A percentile compares a stretch with the other conserved stretches of the same genome.
These are phyloP conservation scores for Aspergillus sp. DNA, from an alignment of 2,329 filamentous ascomycete species.

Conservation along the genomic window DNA sequence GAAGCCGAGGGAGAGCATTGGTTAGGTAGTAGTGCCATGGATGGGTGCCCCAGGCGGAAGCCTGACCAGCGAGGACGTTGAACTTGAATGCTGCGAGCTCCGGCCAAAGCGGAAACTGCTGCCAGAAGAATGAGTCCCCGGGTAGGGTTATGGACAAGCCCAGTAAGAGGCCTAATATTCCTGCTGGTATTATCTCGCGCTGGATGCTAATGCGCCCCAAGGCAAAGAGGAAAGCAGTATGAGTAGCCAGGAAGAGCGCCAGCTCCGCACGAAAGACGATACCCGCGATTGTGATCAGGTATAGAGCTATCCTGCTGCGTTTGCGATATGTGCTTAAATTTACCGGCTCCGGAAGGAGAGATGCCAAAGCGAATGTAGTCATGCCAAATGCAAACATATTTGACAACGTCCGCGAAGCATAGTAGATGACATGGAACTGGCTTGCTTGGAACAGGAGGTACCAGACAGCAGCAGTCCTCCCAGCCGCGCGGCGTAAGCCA, in stretches of 20 bases:
- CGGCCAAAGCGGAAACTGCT: conserved; percentile 75
- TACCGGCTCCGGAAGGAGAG: conserved; percentile 48
- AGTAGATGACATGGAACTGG: conserved; percentile 93
- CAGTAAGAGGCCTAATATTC: conserved; percentile 62
- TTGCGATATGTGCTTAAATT: conserved; percentile 30
- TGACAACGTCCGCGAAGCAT: conserved; percentile 84
- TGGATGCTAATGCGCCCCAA: conserved; percentile 55
- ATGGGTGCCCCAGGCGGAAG: conserved; percentile 82
- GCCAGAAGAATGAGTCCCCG: conserved; percentile 94
- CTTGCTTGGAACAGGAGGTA: conserved; percentile 73
- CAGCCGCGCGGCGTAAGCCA: conserved; percentile 67
- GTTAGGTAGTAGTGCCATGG: conserved; percentile 85
- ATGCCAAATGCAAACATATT: conserved; percentile 96
- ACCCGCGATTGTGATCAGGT: conserved; percentile 74
- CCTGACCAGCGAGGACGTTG: conserved; percentile 82
- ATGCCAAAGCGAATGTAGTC: conserved; percentile 45
- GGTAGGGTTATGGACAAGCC: conserved; percentile 70
- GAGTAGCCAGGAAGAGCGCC: conserved; percentile 72
- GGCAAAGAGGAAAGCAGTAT: conserved; percentile 64
- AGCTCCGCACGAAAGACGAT: conserved; percentile 88
- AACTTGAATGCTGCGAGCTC: conserved; percentile 87
- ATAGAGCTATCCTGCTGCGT: conserved; percentile 65
- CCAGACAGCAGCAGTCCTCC: conserved; percentile 70
- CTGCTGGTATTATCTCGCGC: conserved; percentile 61
- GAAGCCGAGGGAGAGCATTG: conserved; percentile 75